Evolutionary conservation across 345 rosid genomes (phyloP).

Genomic region (Gossypium australe): DNA sequence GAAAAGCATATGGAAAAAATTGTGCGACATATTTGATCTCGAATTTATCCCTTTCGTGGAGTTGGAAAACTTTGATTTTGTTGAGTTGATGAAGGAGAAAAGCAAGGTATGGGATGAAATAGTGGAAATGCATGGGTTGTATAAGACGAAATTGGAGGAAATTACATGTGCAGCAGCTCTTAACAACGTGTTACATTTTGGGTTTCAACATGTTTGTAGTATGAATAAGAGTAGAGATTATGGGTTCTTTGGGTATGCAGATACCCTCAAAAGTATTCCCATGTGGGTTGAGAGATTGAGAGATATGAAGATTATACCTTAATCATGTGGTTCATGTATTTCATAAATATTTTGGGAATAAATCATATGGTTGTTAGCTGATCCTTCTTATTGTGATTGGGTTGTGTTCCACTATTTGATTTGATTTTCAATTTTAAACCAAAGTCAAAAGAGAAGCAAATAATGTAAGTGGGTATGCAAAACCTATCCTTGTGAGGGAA

Average conservation of each 20-base stretch:
- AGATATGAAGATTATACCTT: slow-evolving; percentile 27
- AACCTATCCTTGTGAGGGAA: too few relatives aligned
- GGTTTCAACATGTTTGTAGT: slow-evolving; percentile 34
- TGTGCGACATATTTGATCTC: slow-evolving; percentile 20
- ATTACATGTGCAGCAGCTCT: slow-evolving; percentile 26
- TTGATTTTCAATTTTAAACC: too few relatives aligned
- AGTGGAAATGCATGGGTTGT: slow-evolving; percentile 26
- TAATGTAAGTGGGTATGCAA: too few relatives aligned
- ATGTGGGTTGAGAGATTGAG: slow-evolving; percentile 30
- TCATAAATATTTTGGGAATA: too few relatives aligned
- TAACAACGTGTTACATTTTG: slow-evolving; percentile 11
- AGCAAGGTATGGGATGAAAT: slow-evolving; percentile 31
- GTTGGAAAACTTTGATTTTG: slow-evolving; percentile 20
- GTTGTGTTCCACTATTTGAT: too few relatives aligned
- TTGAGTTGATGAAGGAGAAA: slow-evolving; percentile 18
- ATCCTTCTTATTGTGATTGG: too few relatives aligned
- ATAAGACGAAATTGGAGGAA: slow-evolving; percentile 29
- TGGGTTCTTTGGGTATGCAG: slow-evolving; percentile 25
- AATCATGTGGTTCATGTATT: too few relatives aligned
- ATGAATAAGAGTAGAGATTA: slow-evolving; percentile 41
- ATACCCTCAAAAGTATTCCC: slow-evolving; percentile 22
- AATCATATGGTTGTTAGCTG: too few relatives aligned
- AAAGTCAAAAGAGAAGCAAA: too few relatives aligned
- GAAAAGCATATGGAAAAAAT: slow-evolving; percentile 28
- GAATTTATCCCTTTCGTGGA: slow-evolving; percentile 31